Conservation (phyloP, 306 rosid species). For the Cucurbita moschata region DNA sequence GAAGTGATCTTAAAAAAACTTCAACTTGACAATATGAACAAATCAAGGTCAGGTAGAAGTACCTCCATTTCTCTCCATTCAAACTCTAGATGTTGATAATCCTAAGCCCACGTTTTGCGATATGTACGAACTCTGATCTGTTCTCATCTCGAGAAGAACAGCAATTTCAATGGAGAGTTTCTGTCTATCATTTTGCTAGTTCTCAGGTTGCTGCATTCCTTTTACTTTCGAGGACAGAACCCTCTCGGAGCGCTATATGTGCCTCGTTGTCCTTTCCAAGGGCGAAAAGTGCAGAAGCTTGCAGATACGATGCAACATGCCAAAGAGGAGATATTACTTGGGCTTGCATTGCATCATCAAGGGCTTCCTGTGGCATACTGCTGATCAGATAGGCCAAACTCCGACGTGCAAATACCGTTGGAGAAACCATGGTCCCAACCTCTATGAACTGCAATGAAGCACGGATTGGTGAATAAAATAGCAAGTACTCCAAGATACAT, state of each 20-base stretch:
- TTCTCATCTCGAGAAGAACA: neutral
- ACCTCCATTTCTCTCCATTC: neutral
- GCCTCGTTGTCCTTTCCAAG: conserved; percentile 56
- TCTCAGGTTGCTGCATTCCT: conserved; percentile 27
- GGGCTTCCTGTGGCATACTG: conserved; percentile 72
- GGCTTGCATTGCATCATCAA: conserved; percentile 63
- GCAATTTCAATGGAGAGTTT: conserved; percentile 9
- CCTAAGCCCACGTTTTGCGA: conserved; percentile 19
- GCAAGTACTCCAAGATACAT: neutral
- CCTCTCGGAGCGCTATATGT: conserved; percentile 69
- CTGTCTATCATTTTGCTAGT: neutral
- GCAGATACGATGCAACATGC: conserved; percentile 72
- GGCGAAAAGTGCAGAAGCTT: conserved; percentile 54
- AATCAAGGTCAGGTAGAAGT: conserved; percentile 9
- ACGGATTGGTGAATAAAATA: neutral
- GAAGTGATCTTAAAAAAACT: conserved; percentile 41
- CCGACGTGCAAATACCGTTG: conserved; percentile 85
- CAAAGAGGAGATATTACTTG: conserved; percentile 70
- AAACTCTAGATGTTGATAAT: conserved; percentile 8
- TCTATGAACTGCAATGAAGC: conserved; percentile 55
- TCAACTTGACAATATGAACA: conserved; percentile 34
- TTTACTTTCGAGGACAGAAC: conserved; percentile 51
- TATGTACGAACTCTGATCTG: neutral
- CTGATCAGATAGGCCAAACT: conserved; percentile 59
- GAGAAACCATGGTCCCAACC: conserved; percentile 84